These are phyloP conservation scores for Phaffia tasmanica DNA, from an alignment of 768 basidiomycete genomes.

Conservation along the genomic window DNA sequence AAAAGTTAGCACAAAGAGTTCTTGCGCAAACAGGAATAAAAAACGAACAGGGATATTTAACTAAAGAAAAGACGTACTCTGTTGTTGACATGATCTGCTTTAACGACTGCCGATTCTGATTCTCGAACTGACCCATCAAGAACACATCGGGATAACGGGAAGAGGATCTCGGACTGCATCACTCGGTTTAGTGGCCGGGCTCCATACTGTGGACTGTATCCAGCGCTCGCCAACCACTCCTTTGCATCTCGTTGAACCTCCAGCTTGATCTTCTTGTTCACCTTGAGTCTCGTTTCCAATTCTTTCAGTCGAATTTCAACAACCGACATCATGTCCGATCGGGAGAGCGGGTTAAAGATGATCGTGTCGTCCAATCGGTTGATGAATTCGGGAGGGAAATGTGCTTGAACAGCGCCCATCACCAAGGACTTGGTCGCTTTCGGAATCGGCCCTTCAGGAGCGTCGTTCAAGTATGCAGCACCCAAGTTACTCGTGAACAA, in stretches of 20 bases:
- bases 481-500: constrained; percentile 42
- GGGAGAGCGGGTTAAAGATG: constrained; percentile 64
- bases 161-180: constrained; percentile 84
- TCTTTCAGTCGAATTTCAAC: constrained; percentile 81
- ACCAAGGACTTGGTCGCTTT: constrained; percentile 37
- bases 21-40: too few relatives aligned
- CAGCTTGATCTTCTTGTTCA: constrained; percentile 64
- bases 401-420: constrained; percentile 36
- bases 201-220: constrained; percentile 55
- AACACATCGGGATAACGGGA: constrained; percentile 74
- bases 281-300: constrained; percentile 64
- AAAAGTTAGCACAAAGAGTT: too few relatives aligned
- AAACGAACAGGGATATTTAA: too few relatives aligned
- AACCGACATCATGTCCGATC: constrained; percentile 64
- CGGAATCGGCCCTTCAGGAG: constrained; percentile 37
- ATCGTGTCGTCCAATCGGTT: constrained; percentile 40
- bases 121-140: constrained; percentile 73
- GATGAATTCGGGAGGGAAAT: constrained; percentile 42
- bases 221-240: constrained; percentile 39
- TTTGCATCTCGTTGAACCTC: constrained; percentile 66
- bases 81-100: constrained; percentile 73
- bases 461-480: constrained; percentile 39
- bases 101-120: constrained; percentile 61
- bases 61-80: constrained; percentile 33
- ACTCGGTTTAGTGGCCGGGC: constrained; percentile 84